These are phyloP conservation scores for Talaromyces sp. DNA, from an alignment of 2,329 filamentous ascomycete genomes.

Conservation along the genomic window DNA sequence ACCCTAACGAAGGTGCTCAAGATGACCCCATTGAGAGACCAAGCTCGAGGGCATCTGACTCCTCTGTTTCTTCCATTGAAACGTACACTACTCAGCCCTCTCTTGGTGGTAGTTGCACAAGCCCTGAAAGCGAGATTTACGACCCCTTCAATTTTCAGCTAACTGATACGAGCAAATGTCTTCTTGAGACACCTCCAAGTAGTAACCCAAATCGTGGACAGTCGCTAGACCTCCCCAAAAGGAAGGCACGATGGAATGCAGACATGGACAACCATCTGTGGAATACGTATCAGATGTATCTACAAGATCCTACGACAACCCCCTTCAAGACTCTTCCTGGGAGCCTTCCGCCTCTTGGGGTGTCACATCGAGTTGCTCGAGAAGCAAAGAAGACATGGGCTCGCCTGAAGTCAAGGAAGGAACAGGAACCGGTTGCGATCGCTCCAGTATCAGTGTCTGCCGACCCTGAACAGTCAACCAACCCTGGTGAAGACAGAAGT, in stretches of 20 bases:
- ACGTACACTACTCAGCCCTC: constrained; percentile 55
- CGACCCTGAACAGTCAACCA: constrained; percentile 17
- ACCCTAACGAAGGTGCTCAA: constrained; percentile 29
- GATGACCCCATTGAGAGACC: constrained; percentile 49
- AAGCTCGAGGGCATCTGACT: constrained; percentile 56
- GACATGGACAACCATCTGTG: constrained; percentile 64
- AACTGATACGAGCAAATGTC: constrained; percentile 33
- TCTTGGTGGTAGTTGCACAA: constrained; percentile 56
- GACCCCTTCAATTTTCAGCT: constrained; percentile 50
- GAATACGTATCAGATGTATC: constrained; percentile 60
- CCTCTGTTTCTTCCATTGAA: constrained; percentile 56
- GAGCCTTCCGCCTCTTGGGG: constrained; percentile 58
- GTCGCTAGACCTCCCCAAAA: constrained; percentile 23
- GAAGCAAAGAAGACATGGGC: constrained; percentile 59
- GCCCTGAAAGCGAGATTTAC: constrained; percentile 54
- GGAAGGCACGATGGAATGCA: constrained; percentile 48
- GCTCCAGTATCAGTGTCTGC: background rate
- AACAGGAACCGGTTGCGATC: constrained; percentile 13
- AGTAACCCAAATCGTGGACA: constrained; percentile 25
- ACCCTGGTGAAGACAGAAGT: constrained; percentile 44
- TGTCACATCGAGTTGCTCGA: constrained; percentile 58
- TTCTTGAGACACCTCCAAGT: constrained; percentile 36
- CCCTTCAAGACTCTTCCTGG: constrained; percentile 64
- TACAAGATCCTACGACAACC: constrained; percentile 62
- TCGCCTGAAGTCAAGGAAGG: constrained; percentile 36